A percentile compares a stretch with the other conserved stretches of the same genome.
Conservation (phyloP, 1,284 basidiomycete genomes). For the Sporisorium graminicola region DNA sequence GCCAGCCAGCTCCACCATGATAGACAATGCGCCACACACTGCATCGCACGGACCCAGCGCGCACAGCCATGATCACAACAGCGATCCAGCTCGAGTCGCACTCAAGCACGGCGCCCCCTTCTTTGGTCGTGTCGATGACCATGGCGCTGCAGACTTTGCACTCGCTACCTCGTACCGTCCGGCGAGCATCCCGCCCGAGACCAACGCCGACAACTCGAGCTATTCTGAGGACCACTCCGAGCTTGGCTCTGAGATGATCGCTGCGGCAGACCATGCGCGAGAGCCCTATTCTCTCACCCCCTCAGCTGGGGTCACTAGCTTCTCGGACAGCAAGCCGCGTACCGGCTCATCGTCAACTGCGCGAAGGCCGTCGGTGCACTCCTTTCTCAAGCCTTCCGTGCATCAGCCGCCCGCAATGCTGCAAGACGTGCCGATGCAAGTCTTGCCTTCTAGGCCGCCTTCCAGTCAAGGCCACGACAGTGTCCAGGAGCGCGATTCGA, state of each 20-base stretch:
- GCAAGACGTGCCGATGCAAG: not conserved
- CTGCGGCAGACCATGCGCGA: not conserved
- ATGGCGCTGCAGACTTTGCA: constrained; percentile 1
- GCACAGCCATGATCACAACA: not conserved
- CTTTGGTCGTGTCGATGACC: not conserved
- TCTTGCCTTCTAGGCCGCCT: not conserved
- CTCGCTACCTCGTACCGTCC: not conserved
- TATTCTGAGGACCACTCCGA: not conserved
- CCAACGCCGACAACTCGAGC: not conserved
- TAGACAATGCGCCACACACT: not conserved
- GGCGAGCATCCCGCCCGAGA: not conserved
- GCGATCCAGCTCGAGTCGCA: not conserved
- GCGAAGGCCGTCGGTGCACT: not conserved
- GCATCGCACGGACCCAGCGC: not conserved
- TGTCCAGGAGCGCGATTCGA: too few relatives aligned
- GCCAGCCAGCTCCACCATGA: too few relatives aligned
- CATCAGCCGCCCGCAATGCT: not conserved
- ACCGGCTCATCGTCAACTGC: not conserved
- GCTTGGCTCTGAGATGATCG: not conserved
- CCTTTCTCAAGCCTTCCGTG: not conserved
- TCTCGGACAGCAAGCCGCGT: not conserved
- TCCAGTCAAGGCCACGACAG: too few relatives aligned
- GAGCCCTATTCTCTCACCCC: not conserved
- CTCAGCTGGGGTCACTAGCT: not conserved
- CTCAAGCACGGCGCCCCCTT: not conserved